Conservation (phyloP, 2,329 filamentous ascomycete species). For the Dissoconium aciculare region DNA sequence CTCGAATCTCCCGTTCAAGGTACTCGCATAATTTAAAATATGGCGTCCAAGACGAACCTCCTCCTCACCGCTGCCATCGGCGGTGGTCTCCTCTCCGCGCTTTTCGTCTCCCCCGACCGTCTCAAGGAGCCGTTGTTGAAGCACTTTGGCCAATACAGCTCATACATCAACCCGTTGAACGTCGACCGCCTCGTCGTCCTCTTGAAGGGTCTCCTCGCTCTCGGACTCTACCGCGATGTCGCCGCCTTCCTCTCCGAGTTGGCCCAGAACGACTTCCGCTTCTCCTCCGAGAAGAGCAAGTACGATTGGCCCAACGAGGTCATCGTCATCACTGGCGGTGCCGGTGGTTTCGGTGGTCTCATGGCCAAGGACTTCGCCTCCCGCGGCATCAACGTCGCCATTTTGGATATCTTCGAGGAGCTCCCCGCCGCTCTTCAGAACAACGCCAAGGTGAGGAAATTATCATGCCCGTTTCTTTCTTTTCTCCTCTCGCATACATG, state of each 20-base stretch:
- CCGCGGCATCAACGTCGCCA: constrained; percentile 26
- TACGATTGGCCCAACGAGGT: constrained; percentile 26
- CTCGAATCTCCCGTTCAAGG: too few relatives aligned
- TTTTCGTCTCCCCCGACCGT: constrained; percentile 9
- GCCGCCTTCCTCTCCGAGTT: constrained; percentile 18
- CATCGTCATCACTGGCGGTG: constrained; percentile 24
- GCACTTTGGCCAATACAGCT: constrained; percentile 9
- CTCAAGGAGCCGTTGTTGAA: constrained; percentile 10
- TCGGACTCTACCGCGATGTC: constrained; percentile 19
- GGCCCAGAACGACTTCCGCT: constrained; percentile 25
- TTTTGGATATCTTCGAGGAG: constrained; percentile 25
- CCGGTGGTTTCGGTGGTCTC: constrained; percentile 26
- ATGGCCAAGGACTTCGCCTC: constrained; percentile 23
- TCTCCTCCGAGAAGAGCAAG: constrained; percentile 22
- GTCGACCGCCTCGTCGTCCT: constrained; percentile 15
- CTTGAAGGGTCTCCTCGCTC: constrained; percentile 20
- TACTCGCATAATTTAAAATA: too few relatives aligned
- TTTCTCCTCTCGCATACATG: too few relatives aligned
- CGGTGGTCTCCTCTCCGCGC: constrained; percentile 7
- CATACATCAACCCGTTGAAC: constrained; percentile 16
- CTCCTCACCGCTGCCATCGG: constrained; percentile 9
- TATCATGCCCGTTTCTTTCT: too few relatives aligned
- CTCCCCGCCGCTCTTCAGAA: constrained; percentile 21
- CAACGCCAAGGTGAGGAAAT: too few relatives aligned
- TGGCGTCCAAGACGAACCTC: not conserved